phyloP scores from a whole-genome alignment of 2,329 filamentous ascomycete genomes.

The Fusarium sulawesiense region DNA sequence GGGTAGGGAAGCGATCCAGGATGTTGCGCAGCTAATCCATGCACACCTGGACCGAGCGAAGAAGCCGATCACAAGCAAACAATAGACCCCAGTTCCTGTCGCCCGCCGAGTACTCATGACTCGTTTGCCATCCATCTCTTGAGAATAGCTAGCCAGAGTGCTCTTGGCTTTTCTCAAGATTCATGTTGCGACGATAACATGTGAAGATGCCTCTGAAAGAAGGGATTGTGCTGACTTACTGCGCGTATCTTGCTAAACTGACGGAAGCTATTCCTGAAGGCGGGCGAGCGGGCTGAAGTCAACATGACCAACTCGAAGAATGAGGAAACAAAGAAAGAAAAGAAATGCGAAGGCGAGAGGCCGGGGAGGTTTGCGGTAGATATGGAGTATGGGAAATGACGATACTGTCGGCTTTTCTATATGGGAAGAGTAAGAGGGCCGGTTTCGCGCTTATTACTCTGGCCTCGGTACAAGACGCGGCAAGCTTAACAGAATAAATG shows the following conservation, averaged over 20 bases:
- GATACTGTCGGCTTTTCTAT: constrained; percentile 32
- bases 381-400: constrained; percentile 16
- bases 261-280: constrained; percentile 51
- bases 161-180: neutral
- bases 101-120: constrained; percentile 22
- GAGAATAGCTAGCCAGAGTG: constrained; percentile 1
- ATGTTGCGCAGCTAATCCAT: neutral
- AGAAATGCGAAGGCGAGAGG: constrained; percentile 7
- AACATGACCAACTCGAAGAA: constrained; percentile 50
- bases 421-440: constrained; percentile 21
- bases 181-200: neutral
- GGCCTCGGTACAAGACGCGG: constrained; percentile 35
- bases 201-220: neutral
- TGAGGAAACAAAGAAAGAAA: constrained; percentile 7
- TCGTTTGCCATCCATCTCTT: constrained; percentile 19
- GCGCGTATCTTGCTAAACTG: constrained; percentile 46
- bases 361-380: constrained; percentile 5
- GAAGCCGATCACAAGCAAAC: constrained; percentile 32
- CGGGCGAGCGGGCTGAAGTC: constrained; percentile 49
- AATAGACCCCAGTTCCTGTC: constrained; percentile 15
- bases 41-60: constrained; percentile 8
- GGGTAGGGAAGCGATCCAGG: neutral
- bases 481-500: constrained; percentile 19
- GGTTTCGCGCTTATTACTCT: constrained; percentile 32
- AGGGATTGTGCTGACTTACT: constrained; percentile 30